A percentile compares a stretch with the other conserved stretches of the same genome.
These are phyloP conservation scores for Endoconidiophora polonica DNA, from an alignment of 2,329 filamentous ascomycete species.

Conservation along the genomic window DNA sequence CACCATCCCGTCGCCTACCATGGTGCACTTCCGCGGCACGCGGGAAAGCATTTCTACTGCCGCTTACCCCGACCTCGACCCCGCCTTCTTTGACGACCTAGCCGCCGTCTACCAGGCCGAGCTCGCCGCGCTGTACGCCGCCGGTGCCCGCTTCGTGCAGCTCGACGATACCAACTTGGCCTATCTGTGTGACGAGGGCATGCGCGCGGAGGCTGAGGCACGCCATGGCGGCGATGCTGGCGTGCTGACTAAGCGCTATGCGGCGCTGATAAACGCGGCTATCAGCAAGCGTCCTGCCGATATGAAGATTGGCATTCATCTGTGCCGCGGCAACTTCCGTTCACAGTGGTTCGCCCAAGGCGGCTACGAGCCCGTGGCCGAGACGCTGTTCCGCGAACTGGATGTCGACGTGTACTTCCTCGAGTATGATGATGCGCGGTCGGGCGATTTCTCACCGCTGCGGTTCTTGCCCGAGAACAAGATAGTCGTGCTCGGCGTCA, in stretches of 20 bases:
- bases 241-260: conserved; percentile 50
- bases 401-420: conserved; percentile 46
- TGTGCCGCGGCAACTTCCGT: conserved; percentile 42
- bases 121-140: conserved; percentile 35
- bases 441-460: conserved; percentile 46
- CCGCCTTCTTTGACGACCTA: conserved; percentile 40
- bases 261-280: conserved; percentile 58
- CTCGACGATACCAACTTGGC: conserved; percentile 47
- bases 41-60: conserved; percentile 35
- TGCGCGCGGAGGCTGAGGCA: conserved; percentile 11
- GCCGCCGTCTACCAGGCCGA: conserved; percentile 38
- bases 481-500: conserved; percentile 44
- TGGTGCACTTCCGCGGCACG: conserved; percentile 42
- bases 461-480: conserved; percentile 40
- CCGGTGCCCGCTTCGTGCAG: conserved; percentile 39
- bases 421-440: conserved; percentile 41
- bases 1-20: conserved; percentile 49
- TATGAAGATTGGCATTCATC: conserved; percentile 55
- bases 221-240: conserved; percentile 10
- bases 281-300: conserved; percentile 43
- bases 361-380: conserved; percentile 45
- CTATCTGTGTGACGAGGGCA: conserved; percentile 15
- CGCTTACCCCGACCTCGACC: conserved; percentile 31
- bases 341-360: conserved; percentile 48
- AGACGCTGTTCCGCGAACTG: conserved; percentile 41